Base-by-base conservation (phyloP, 345 rosid species). In the Kandelia obovata region DNA sequence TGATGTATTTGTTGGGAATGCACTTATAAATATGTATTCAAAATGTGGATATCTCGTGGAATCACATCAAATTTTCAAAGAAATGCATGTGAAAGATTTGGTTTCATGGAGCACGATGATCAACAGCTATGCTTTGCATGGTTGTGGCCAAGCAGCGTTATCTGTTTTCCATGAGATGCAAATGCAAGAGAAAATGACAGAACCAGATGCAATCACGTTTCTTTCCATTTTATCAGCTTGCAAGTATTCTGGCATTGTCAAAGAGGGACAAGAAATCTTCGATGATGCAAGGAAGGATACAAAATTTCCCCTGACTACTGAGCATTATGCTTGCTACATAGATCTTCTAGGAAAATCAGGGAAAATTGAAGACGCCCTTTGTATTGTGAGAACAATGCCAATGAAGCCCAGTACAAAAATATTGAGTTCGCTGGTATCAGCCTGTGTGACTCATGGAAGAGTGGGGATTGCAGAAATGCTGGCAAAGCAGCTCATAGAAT, bases 291-390 rank as follows among this genome's bases (percentile, higher is more conserved):
- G 58, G 37, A 61, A 65, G 68, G 62, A 65, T 57, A 57, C 71
- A 26, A 78, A 68, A 62, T 64, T 82, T 31, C 62, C 73, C 66
- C 68, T 80, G 64, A 69, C 68, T 2, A 17, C 74, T 23, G 86
- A 85, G 72, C 87, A 83, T 63, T 85, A 85, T 68, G 81, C 87
- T 67, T 85, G 87, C 80, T 78, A 67, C 62, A 68, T 87, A 65
- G 82, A 85, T 82, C 84, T 83, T 74, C 85, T 85, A 28, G 88
- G 92, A 31, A 85, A 80, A 73, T 79, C 78, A 21, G 89, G 89
- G 61, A 75, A 79, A 78, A 74, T 85, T 10, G 77, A 77, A 31
- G 85, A 82, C 53, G 88, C 85, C 19, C 67, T 81, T 26, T 67
- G 68, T 20, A 80, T 75, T 46, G 43, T 78, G 58, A 73, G 68